These are phyloP conservation scores for Stephanodiscus minutulus DNA, from an alignment of 108 stramenopile species.

Conservation along the genomic window DNA sequence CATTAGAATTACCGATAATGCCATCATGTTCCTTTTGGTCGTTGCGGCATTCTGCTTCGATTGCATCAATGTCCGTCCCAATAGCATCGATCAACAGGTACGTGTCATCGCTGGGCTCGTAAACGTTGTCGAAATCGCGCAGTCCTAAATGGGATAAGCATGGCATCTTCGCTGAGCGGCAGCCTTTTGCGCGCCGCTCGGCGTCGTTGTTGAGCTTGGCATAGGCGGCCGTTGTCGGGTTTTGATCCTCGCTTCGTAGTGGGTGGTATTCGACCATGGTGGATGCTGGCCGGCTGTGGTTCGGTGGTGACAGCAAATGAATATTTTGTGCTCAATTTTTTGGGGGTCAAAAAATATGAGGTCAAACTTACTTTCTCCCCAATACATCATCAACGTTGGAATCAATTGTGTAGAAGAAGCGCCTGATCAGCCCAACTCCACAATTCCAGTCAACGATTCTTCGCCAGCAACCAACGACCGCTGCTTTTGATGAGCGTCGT, in stretches of 20 bases:
- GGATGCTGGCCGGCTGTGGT: not conserved
- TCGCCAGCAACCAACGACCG: too few species aligned
- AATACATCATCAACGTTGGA: too few species aligned
- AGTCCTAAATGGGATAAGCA: constrained; percentile 66
- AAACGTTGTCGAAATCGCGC: constrained; percentile 76
- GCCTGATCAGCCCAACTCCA: too few species aligned
- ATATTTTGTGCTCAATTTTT: not conserved
- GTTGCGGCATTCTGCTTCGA: too few species aligned
- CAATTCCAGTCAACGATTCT: too few species aligned
- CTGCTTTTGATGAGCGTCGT: too few species aligned
- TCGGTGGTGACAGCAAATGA: not conserved
- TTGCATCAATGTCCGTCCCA: constrained; percentile 49
- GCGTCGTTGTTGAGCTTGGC: constrained; percentile 60
- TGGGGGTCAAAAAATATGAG: too few species aligned
- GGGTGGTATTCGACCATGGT: constrained; percentile 52
- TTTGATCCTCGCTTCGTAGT: constrained; percentile 39
- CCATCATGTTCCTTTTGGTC: too few species aligned
- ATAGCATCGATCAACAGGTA: constrained; percentile 86
- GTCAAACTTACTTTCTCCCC: too few species aligned
- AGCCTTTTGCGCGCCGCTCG: constrained; percentile 52
- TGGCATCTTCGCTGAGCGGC: constrained; percentile 66
- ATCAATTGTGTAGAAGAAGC: too few species aligned
- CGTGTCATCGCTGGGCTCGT: constrained; percentile 92
- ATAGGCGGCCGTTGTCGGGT: constrained; percentile 32
- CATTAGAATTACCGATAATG: not conserved